Evolutionary conservation across 768 basidiomycete species (phyloP), one percentile per base, ranked within the genome.

Genomic region (Asterophora lycoperdoides): DNA sequence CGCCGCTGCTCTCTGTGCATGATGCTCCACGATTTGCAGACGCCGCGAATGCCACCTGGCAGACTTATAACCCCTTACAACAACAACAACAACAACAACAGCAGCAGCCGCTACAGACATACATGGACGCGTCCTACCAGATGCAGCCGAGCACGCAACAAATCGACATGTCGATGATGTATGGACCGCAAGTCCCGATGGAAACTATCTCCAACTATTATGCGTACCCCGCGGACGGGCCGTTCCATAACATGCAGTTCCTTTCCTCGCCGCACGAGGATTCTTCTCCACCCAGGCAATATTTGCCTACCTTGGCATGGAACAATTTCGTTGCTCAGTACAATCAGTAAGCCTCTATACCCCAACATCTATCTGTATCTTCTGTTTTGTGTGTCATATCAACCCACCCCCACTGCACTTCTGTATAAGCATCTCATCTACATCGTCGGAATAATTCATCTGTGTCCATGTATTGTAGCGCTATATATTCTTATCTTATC

Each of bases 311-410:
- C 46, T 71, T 72, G 44, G 69, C 75, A 10, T 78, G 77, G 77
- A 71, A 73, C 37, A 76, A 73, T 53, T 70, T 78, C 41, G 61
- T 74, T 58, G 65, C 73, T 13, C 76, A 75, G 50, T 78, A 70
- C 56, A 73, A 6, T 23, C 23, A 71, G 52, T 55, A 39, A 52
- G 20, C 41, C 41, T 8, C 18, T 23, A 23, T 23, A 23, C 23
- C 23, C 23, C 23, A 3, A 3, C 6, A 23, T 6, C 6, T 23
- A 23, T 23, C 6, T 23, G 23, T 23, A 23, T 23, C 23, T 23
- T 23, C 23, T 23, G 3, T 6, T 6, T 11, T 28, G n/a, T 11
- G 23, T 45, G 18, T 34, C 14, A 9, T 45, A 11, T 6, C 9
- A 32, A 32, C 18, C 33, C 32, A 11, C n/a, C n/a, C n/a, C n/a